These are phyloP conservation scores for Conticribra weissflogii DNA, from an alignment of 108 stramenopile species.

Conservation along the genomic window DNA sequence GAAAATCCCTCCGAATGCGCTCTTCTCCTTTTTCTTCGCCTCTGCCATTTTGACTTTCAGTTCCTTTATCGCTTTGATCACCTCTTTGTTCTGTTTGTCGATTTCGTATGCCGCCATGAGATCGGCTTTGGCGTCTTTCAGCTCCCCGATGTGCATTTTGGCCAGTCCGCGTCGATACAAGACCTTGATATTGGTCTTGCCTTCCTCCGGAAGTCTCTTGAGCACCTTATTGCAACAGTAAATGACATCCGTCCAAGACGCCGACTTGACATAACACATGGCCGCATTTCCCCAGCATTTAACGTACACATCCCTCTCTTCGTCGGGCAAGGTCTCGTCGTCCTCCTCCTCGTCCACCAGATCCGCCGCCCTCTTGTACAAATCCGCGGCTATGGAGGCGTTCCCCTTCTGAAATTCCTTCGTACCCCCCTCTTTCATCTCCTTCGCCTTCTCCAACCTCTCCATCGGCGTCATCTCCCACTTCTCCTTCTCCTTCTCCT, in stretches of 20 bases:
- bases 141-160: constrained; percentile 80
- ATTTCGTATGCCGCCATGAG: constrained; percentile 88
- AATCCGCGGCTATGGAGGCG: constrained; percentile 74
- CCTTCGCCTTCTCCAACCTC: constrained; percentile 73
- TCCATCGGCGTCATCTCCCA: constrained; percentile 89
- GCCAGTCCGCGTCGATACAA: constrained; percentile 88
- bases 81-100: constrained; percentile 92
- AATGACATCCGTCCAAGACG: constrained; percentile 83
- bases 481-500: constrained; percentile 84
- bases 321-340: constrained; percentile 74
- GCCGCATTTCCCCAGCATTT: constrained; percentile 90
- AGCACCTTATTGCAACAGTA: constrained; percentile 80
- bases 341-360: constrained; percentile 80
- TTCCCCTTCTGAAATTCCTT: constrained; percentile 81
- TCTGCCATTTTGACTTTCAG: constrained; percentile 73
- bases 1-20: constrained; percentile 89
- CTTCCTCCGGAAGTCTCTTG: constrained; percentile 67
- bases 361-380: constrained; percentile 82
- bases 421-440: constrained; percentile 86
- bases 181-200: constrained; percentile 82
- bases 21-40: constrained; percentile 89
- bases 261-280: constrained; percentile 87
- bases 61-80: constrained; percentile 76
- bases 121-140: constrained; percentile 92
- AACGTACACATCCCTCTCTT: constrained; percentile 70